Evolutionary conservation across 2,329 filamentous ascomycete genomes (phyloP).

Genomic region (Ophiostoma sp.): DNA sequence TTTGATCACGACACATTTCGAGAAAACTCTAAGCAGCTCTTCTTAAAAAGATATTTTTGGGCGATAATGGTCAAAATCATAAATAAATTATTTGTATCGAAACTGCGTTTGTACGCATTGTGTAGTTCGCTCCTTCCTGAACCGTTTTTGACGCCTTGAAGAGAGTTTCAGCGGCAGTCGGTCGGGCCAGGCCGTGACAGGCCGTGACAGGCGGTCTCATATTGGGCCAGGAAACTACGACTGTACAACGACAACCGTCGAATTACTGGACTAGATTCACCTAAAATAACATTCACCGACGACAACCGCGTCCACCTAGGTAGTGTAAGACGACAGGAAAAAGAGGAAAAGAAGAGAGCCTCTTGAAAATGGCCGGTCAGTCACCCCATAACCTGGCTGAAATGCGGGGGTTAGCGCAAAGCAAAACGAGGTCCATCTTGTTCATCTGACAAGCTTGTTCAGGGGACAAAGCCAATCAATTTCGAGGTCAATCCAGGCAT

Average conservation of each 20-base stretch:
- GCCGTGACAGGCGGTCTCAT: background rate
- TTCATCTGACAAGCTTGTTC: background rate
- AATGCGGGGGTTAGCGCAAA: conserved; percentile 13
- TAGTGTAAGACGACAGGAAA: background rate
- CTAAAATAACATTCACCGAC: background rate
- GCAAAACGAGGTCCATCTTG: background rate
- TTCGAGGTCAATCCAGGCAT: background rate
- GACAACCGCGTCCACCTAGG: background rate
- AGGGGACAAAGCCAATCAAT: too few relatives aligned
- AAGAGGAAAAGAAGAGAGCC: background rate
- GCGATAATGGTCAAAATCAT: too few relatives aligned
- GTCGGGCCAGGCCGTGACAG: background rate
- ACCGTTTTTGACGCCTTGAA: background rate
- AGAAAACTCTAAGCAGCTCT: too few relatives aligned
- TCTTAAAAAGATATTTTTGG: too few relatives aligned
- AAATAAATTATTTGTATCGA: too few relatives aligned
- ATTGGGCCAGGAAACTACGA: too few relatives aligned
- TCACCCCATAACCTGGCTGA: background rate
- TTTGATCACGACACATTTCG: too few relatives aligned
- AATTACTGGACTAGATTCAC: background rate
- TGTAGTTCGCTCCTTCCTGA: background rate
- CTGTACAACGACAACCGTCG: background rate
- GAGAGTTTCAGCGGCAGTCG: background rate
- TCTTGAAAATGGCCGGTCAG: background rate
- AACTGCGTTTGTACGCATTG: too few relatives aligned